A percentile compares a stretch with the other conserved stretches of the same genome.
Conservation (phyloP, 164 flowering plant genomes). For the Tinospora cordifolia region DNA sequence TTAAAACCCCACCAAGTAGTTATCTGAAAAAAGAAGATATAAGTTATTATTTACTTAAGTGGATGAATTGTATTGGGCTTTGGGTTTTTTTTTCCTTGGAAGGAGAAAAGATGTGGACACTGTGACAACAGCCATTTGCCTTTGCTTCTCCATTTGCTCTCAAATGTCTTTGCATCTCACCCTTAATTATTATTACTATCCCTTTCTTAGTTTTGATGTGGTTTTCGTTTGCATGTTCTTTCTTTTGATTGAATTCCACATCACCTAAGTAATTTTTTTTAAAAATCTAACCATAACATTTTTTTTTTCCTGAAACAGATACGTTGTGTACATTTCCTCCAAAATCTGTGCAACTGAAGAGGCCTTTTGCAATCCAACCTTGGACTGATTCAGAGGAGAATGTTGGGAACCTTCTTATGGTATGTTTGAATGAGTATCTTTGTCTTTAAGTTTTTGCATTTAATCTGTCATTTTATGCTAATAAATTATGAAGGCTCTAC, state of each 20-base stretch:
- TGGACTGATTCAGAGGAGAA: slow-evolving; percentile 79
- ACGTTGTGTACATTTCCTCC: slow-evolving; percentile 56
- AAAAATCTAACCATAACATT: slow-evolving; percentile 9
- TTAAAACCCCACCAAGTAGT: no score
- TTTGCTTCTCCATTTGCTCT: neutral
- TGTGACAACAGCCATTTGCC: neutral
- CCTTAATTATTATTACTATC: neutral
- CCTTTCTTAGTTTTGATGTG: neutral
- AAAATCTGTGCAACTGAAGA: slow-evolving; percentile 48
- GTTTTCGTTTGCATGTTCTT: neutral
- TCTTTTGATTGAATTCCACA: neutral
- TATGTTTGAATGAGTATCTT: slow-evolving; percentile 21
- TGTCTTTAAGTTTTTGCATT: neutral
- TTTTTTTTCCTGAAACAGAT: slow-evolving; percentile 41
- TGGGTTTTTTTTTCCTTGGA: neutral
- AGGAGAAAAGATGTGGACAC: neutral
- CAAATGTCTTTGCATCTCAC: neutral
- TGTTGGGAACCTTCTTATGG: slow-evolving; percentile 86
- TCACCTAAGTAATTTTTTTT: neutral
- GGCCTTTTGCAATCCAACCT: slow-evolving; percentile 59
- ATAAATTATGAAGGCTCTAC: neutral
- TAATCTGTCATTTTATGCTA: slow-evolving; percentile 2
- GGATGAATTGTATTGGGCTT: neutral
- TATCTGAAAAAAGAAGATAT: no score
- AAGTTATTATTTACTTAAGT: neutral